A percentile compares a stretch with the other conserved stretches of the same genome.
Evolutionary conservation across 2,329 filamentous ascomycete species (phyloP).

Genomic region (Fonsecaea multimorphosa): DNA sequence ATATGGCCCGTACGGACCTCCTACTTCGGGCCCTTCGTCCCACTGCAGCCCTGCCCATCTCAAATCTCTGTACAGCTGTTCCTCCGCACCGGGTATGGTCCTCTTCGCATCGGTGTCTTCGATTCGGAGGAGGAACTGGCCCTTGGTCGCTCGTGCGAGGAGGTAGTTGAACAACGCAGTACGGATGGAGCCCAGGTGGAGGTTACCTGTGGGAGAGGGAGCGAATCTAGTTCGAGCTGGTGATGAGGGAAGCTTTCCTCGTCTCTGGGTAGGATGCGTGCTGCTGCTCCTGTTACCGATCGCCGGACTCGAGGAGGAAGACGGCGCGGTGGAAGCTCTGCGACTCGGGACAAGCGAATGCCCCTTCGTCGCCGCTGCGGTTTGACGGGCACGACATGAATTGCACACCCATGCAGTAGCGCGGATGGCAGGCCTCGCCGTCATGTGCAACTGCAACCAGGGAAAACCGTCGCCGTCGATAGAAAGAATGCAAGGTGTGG

Average conservation of each 20-base stretch:
- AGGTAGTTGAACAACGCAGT: conserved; percentile 97
- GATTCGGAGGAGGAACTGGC: conserved; percentile 87
- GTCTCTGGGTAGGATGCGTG: conserved; percentile 36
- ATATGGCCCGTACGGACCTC: conserved; percentile 84
- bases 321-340: conserved; percentile 10
- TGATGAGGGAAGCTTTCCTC: conserved; percentile 54
- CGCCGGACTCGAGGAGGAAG: background rate
- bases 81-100: conserved; percentile 78
- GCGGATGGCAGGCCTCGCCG: conserved; percentile 19
- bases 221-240: conserved; percentile 86
- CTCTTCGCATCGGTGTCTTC: conserved; percentile 90
- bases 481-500: conserved; percentile 24
- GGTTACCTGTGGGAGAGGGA: conserved; percentile 90
- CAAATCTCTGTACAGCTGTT: conserved; percentile 77
- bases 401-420: conserved; percentile 31
- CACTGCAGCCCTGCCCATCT: conserved; percentile 87
- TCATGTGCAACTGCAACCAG: conserved; percentile 30
- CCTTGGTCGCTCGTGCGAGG: conserved; percentile 83
- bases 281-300: background rate
- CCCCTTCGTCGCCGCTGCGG: conserved; percentile 10
- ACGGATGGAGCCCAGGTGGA: conserved; percentile 88
- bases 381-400: conserved; percentile 29
- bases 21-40: conserved; percentile 90
- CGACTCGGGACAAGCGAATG: conserved; percentile 10
- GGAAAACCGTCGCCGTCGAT: background rate